Evolutionary conservation across 2,329 filamentous ascomycete genomes (phyloP).

Genomic region (Pestalotiopsis sp.): DNA sequence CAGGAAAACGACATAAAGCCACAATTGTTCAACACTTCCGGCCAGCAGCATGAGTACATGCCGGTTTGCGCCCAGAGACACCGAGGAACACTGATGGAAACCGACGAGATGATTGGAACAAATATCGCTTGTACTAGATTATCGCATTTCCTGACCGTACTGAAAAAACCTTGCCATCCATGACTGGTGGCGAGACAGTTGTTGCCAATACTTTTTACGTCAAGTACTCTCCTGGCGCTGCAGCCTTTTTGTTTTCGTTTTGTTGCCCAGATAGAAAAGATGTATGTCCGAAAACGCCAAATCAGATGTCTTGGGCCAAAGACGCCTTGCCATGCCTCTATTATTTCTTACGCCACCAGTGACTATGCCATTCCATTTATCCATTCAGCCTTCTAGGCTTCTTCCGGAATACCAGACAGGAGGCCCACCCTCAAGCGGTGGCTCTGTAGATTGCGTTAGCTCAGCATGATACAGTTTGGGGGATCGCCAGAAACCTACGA

Average conservation of each 20-base stretch:
- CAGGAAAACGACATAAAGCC: too few species aligned
- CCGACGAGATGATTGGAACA: background rate
- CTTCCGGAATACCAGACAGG: slow-evolving; percentile 71
- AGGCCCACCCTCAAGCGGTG: slow-evolving; percentile 78
- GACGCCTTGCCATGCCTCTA: slow-evolving; percentile 15
- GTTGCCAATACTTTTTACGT: slow-evolving; percentile 8
- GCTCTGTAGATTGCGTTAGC: slow-evolving; percentile 53
- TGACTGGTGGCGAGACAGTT: background rate
- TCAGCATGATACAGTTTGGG: background rate
- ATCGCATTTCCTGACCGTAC: slow-evolving; percentile 9
- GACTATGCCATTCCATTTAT: background rate
- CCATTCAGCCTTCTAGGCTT: slow-evolving; percentile 30
- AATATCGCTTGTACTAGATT: slow-evolving; percentile 1
- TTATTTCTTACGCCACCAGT: slow-evolving; percentile 22
- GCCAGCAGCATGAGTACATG: background rate
- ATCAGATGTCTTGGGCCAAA: slow-evolving; percentile 19
- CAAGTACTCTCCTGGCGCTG: background rate
- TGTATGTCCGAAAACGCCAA: slow-evolving; percentile 20
- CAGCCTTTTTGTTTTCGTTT: slow-evolving; percentile 3
- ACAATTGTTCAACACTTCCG: background rate
- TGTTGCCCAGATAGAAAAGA: background rate
- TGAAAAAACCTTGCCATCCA: background rate
- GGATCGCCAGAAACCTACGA: slow-evolving; percentile 62
- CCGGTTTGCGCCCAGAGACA: background rate
- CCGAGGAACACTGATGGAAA: background rate